Evolutionary conservation across 306 rosid species (phyloP), one percentile per base, ranked within the genome.

Genomic region (Cicer chorassanicum): DNA sequence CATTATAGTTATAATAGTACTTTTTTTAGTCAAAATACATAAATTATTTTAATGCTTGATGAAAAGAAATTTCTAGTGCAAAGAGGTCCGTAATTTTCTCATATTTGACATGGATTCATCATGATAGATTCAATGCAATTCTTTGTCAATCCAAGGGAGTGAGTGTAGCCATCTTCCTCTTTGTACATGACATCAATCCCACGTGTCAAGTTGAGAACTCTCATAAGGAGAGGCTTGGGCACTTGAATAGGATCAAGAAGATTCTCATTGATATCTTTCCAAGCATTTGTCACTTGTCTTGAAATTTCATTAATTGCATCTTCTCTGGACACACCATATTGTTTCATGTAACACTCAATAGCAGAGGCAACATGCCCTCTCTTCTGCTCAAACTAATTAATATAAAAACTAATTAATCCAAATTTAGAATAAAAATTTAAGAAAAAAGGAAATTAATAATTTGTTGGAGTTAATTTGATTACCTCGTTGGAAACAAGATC

Each of bases 291-390:
- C 41, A 36, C 53, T 14, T n/a, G 1, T 2, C 51, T 68, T 56
- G 6, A 13, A 8, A 68, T 43, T 18, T 57, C 51, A 1, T 45
- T 5, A 57, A 57, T 10, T 34, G 69, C 62, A 1, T 68, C 61
- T 45, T 68, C 0, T 44, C 49, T 77, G 12, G 63, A 45, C 7
- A 24, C 64, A 16, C 54, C 54, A 38, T 68, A 6, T 68, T 77
- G 13, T 0, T 57, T 68, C 62, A 77, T 77, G 29, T 77, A 77
- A 2, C 81, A 77, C 6, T 77, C 75, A 11, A 77, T 6, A 45
- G 48, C 24, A 68, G 81, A 77, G 2, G 29, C 81, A 57, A 10
- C 62, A 6, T 77, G 81, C 12, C 75, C 81, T 67, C 81, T 64
- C 50, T 64, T 1, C 14, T 64, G 49, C 36, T 64, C 69, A 64